These are phyloP conservation scores for Leptodermis oblonga DNA, from an alignment of 257 asterid genomes.

Conservation along the genomic window DNA sequence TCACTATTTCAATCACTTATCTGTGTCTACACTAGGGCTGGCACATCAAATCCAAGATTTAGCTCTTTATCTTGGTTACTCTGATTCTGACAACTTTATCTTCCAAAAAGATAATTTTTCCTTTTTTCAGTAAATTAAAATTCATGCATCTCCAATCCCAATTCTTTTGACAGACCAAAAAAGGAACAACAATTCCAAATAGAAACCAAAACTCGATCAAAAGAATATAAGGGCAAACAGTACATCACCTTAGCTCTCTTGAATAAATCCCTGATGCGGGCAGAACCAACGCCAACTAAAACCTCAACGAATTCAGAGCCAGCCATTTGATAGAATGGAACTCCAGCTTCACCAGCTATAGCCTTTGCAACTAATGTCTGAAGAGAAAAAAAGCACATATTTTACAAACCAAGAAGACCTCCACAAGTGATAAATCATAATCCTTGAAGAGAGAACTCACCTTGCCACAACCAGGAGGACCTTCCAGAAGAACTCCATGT, in stretches of 20 bases:
- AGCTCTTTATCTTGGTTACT: neutral
- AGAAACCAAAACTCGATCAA: neutral
- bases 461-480: slow-evolving; percentile 99
- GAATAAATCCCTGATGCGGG: slow-evolving; percentile 95
- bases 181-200: neutral
- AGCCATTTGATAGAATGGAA: slow-evolving; percentile 99
- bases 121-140: neutral
- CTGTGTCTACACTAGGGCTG: too few species aligned
- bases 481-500: slow-evolving; percentile 98
- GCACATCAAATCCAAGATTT: neutral
- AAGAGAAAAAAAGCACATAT: slow-evolving; percentile 12
- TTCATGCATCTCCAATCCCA: neutral
- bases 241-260: slow-evolving; percentile 89
- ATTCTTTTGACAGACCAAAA: neutral
- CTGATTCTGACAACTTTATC: neutral
- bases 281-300: slow-evolving; percentile 98
- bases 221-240: neutral
- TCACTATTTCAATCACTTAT: neutral
- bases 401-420: neutral
- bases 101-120: neutral
- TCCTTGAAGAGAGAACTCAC: slow-evolving; percentile 35
- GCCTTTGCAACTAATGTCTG: slow-evolving; percentile 99
- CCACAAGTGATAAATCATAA: neutral
- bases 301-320: slow-evolving; percentile 98
- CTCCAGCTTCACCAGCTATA: slow-evolving; percentile 99